Percentiles rank a stretch among this genome's conserved stretches.
phyloP scores from a whole-genome alignment of 768 basidiomycete species.

The Boletus edulis region DNA sequence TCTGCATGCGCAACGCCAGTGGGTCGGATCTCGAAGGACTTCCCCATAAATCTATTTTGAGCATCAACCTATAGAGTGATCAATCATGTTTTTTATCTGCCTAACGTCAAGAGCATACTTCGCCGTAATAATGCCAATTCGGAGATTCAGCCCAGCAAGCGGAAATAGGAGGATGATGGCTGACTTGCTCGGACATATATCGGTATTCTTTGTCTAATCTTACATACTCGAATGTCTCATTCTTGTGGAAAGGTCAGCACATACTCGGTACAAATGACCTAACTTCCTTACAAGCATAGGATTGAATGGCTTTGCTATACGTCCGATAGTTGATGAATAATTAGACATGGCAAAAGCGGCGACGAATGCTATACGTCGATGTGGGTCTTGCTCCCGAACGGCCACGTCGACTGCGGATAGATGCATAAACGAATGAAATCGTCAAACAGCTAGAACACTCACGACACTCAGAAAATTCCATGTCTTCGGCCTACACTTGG shows the following conservation, averaged over 20 bases:
- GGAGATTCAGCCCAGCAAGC: slow-evolving; percentile 95
- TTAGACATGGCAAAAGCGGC: slow-evolving; percentile 98
- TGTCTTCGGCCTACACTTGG: slow-evolving; percentile 78
- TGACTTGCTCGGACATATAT: slow-evolving; percentile 95
- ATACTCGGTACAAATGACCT: neutral
- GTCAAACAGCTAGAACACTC: slow-evolving; percentile 29
- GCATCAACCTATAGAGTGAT: slow-evolving; percentile 72
- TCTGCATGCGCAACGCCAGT: slow-evolving; percentile 94
- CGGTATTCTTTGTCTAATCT: slow-evolving; percentile 84
- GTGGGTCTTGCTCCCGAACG: slow-evolving; percentile 68
- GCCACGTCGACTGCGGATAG: slow-evolving; percentile 74
- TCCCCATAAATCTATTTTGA: slow-evolving; percentile 95
- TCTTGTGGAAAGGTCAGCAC: slow-evolving; percentile 36
- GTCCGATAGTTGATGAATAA: slow-evolving; percentile 93
- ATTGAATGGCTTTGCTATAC: slow-evolving; percentile 97
- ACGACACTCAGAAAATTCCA: slow-evolving; percentile 95
- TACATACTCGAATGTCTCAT: slow-evolving; percentile 95
- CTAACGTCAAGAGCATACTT: slow-evolving; percentile 41
- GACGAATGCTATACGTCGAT: slow-evolving; percentile 85
- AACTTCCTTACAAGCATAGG: slow-evolving; percentile 74
- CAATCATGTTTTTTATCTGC: neutral
- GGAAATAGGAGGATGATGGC: slow-evolving; percentile 95
- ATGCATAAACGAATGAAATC: slow-evolving; percentile 4
- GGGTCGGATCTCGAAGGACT: slow-evolving; percentile 93
- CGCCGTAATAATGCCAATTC: slow-evolving; percentile 87